Percentiles rank a stretch among this genome's conserved stretches.
Conservation (phyloP, 208 protist species). For the Phytomonas francai region DNA sequence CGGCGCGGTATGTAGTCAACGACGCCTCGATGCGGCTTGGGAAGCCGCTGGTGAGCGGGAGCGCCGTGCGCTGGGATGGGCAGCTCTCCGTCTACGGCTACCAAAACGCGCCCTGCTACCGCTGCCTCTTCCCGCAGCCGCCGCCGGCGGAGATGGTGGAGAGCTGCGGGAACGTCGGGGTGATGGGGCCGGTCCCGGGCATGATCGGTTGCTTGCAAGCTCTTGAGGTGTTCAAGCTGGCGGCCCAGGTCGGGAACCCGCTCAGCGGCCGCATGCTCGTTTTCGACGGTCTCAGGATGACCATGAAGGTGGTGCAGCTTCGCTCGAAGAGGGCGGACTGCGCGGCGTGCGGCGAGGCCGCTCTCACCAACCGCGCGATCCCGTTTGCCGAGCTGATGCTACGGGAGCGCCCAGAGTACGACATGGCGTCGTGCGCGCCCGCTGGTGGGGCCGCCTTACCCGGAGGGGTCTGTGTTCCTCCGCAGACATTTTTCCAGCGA, state of each 20-base stretch:
- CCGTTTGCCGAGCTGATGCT: conserved; percentile 16
- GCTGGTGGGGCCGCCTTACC: neutral
- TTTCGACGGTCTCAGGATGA: conserved; percentile 73
- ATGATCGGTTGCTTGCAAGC: conserved; percentile 93
- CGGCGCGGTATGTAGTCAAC: conserved; percentile 91
- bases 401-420: conserved; percentile 48
- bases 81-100: conserved; percentile 90
- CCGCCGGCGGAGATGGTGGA: conserved; percentile 75
- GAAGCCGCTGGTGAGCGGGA: conserved; percentile 91
- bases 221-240: conserved; percentile 86
- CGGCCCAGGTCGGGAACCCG: conserved; percentile 52
- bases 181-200: conserved; percentile 90
- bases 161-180: conserved; percentile 89
- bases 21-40: conserved; percentile 86
- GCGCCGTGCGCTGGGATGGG: conserved; percentile 92
- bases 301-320: conserved; percentile 61
- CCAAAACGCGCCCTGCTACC: conserved; percentile 83
- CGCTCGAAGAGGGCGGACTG: conserved; percentile 47
- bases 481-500: neutral
- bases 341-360: conserved; percentile 42
- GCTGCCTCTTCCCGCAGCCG: conserved; percentile 89
- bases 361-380: conserved; percentile 1
- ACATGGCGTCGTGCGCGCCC: conserved; percentile 5
- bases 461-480: neutral
- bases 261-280: conserved; percentile 77